Conservation (phyloP, 192 early-diverging fungal species). For the Neocallimastix lanati region DNA sequence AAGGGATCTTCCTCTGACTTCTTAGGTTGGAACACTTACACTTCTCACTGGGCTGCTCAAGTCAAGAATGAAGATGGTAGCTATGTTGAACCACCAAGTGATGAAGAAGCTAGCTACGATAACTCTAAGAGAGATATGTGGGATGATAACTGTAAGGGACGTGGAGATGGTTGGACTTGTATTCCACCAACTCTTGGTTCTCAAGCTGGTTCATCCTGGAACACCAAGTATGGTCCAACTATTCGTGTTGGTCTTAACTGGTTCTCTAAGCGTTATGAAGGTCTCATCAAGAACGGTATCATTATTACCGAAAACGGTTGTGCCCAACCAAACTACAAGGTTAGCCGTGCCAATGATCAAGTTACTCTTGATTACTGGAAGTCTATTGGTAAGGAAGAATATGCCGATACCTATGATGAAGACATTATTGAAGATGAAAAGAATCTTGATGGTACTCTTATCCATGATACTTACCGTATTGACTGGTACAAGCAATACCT, state of each 20-base stretch:
- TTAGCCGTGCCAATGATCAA: no score
- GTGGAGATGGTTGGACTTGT: background rate
- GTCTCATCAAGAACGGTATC: background rate
- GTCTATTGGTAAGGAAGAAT: no score
- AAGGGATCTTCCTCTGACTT: slow-evolving; percentile 12
- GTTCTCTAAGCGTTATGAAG: background rate
- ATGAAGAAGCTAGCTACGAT: background rate
- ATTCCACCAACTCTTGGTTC: background rate
- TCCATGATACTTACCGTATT: slow-evolving; percentile 5
- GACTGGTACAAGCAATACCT: slow-evolving; percentile 13
- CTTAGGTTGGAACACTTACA: slow-evolving; percentile 21
- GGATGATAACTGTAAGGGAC: background rate
- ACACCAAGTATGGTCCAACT: background rate
- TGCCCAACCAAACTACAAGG: background rate
- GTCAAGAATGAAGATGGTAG: background rate
- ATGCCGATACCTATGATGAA: no score
- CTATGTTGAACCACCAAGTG: background rate
- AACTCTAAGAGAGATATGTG: background rate
- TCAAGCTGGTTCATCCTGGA: background rate
- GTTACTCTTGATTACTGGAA: no score
- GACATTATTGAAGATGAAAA: no score
- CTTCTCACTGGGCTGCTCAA: slow-evolving; percentile 3
- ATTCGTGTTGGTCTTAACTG: background rate
- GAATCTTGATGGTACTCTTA: no score
- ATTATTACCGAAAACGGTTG: background rate